Conservation (phyloP, 2,329 filamentous ascomycete genomes). For the Drechslerella dactyloides region DNA sequence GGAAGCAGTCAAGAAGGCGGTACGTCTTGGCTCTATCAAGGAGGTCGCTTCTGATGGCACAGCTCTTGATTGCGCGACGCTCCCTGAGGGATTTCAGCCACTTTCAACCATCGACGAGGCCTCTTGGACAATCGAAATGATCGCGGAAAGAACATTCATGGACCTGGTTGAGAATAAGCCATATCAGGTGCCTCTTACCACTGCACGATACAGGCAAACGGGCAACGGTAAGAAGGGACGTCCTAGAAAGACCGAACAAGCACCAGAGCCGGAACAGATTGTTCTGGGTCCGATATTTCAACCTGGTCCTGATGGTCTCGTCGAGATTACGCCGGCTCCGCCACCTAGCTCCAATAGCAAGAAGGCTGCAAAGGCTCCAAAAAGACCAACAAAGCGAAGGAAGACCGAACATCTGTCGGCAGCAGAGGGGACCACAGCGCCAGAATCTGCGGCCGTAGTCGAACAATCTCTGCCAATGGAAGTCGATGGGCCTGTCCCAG, state of each 20-base stretch:
- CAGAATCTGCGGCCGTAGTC: background rate
- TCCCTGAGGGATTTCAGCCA: constrained; percentile 35
- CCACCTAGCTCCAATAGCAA: background rate
- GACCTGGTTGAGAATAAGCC: constrained; percentile 38
- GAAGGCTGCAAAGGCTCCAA: constrained; percentile 14
- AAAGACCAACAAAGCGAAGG: constrained; percentile 28
- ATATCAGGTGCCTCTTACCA: constrained; percentile 45
- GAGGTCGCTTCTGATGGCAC: constrained; percentile 37
- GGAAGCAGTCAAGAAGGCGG: constrained; percentile 43
- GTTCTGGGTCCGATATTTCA: constrained; percentile 39
- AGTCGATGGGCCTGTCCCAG: background rate
- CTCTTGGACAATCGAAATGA: constrained; percentile 45
- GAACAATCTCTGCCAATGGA: constrained; percentile 8
- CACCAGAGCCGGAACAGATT: constrained; percentile 16
- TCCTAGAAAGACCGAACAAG: constrained; percentile 22
- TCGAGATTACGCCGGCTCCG: constrained; percentile 16
- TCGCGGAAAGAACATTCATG: constrained; percentile 41
- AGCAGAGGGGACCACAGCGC: background rate
- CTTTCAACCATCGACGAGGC: constrained; percentile 33
- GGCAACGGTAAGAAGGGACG: constrained; percentile 29
- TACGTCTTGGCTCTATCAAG: constrained; percentile 37
- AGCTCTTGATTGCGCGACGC: background rate
- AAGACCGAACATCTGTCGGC: constrained; percentile 12
- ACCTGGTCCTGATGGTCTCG: constrained; percentile 32
- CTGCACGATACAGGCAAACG: constrained; percentile 25